A percentile compares a stretch with the other conserved stretches of the same genome.
These are phyloP conservation scores for Trypanosoma brucei DNA, from an alignment of 208 protist species.

Conservation along the genomic window DNA sequence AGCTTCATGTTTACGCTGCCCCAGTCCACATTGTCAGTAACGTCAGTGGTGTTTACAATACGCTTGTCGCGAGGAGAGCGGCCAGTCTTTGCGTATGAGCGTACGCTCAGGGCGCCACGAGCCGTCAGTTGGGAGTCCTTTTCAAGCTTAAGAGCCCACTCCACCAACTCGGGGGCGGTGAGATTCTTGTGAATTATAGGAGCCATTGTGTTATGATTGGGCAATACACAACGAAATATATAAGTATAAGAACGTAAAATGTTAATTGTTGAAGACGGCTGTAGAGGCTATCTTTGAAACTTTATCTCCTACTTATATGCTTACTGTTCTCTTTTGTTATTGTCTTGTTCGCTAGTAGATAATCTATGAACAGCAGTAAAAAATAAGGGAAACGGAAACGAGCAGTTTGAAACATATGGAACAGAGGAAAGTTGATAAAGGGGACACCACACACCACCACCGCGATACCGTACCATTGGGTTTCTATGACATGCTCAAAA, in stretches of 20 bases:
- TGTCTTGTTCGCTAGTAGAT: too few species aligned
- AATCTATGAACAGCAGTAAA: too few species aligned
- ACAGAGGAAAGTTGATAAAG: too few species aligned
- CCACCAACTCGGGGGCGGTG: constrained; percentile 34
- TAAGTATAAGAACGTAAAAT: background rate
- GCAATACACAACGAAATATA: background rate
- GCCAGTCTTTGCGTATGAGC: constrained; percentile 90
- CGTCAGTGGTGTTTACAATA: constrained; percentile 77
- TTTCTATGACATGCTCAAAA: too few species aligned
- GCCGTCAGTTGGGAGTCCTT: constrained; percentile 66
- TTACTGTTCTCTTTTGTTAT: too few species aligned
- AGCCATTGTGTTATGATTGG: constrained; percentile 14
- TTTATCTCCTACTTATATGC: too few species aligned
- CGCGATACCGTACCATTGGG: too few species aligned
- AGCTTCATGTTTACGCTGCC: constrained; percentile 93
- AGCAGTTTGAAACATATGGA: too few species aligned
- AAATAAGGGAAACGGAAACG: too few species aligned
- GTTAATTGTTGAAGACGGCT: background rate
- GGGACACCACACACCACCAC: too few species aligned
- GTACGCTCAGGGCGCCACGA: constrained; percentile 81
- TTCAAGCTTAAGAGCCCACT: constrained; percentile 67
- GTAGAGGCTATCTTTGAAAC: too few species aligned
- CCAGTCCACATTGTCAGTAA: constrained; percentile 90
- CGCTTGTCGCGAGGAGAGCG: constrained; percentile 93
- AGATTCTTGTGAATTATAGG: constrained; percentile 47